A percentile compares a stretch with the other conserved stretches of the same genome.
Evolutionary conservation across 164 flowering plant species (phyloP).

Genomic region (Sedum album): DNA sequence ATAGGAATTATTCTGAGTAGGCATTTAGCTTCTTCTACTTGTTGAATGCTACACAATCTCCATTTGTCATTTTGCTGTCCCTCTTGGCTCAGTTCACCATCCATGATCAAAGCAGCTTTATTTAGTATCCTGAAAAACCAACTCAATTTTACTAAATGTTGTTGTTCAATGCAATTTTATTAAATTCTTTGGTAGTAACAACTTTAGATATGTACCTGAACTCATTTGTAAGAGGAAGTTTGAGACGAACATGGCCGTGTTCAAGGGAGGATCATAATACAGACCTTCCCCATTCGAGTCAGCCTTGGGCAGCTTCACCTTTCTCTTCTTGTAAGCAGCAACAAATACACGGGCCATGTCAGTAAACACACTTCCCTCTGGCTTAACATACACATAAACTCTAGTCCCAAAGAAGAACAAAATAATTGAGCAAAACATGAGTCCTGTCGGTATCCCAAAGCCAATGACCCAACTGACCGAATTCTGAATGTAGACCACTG

Average conservation of each 20-base stretch:
- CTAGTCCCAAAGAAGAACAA: constrained; percentile 56
- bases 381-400: constrained; percentile 47
- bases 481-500: constrained; percentile 67
- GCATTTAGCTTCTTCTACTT: constrained; percentile 60
- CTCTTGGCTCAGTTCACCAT: constrained; percentile 30
- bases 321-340: constrained; percentile 55
- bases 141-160: background rate
- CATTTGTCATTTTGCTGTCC: constrained; percentile 29
- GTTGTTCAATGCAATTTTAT: background rate
- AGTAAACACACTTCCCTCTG: constrained; percentile 65
- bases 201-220: constrained; percentile 23
- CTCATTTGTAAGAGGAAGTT: constrained; percentile 34
- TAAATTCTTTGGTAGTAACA: too few species aligned
- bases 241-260: background rate
- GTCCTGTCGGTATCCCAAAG: constrained; percentile 50
- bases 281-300: background rate
- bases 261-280: constrained; percentile 41
- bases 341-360: constrained; percentile 46
- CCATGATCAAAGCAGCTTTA: constrained; percentile 36
- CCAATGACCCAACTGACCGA: constrained; percentile 68
- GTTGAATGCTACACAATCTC: constrained; percentile 50
- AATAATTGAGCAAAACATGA: constrained; percentile 44
- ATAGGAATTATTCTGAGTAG: constrained; percentile 39
- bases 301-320: constrained; percentile 20
- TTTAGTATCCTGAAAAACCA: constrained; percentile 16